Base-by-base conservation (phyloP, 495 filamentous ascomycete genomes). In the Daldinia vernicosa region DNA sequence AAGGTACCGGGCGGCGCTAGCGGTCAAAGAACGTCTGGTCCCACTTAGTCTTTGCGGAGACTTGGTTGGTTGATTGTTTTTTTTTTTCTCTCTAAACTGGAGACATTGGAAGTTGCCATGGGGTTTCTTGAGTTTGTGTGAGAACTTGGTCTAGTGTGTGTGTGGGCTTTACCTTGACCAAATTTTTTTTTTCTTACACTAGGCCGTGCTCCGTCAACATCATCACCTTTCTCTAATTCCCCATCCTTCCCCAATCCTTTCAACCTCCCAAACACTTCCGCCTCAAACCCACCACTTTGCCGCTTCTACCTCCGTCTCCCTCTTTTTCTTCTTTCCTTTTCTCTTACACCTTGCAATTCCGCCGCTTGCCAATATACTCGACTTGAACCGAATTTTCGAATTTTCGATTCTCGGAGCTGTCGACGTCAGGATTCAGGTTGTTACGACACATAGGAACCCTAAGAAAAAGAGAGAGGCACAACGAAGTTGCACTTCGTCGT, bases 241-340 rank as follows among this genome's bases (percentile, higher is more conserved):
- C 64, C 69, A 57, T 74, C 67, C 70, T 66, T 61, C 62, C 57
- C 60, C 60, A 60, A 35, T 33, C 28, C 69, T 67, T 71, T 66
- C 67, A 66, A 74, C 72, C 75, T 75, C 69, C 63, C 66, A 67
- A 71, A 47, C 53, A 37, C 52, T 73, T 72, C 69, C 52, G 63
- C 64, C 60, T 28, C 64, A 50, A 50, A 59, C 63, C 63, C 63
- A 62, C 47, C 54, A 66, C 62, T 69, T 72, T 63, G 56, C 58
- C 62, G 71, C 66, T 74, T 73, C 68, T 66, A 61, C 56, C 62
- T 56, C 65, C 56, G 69, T 66, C 73, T 74, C 51, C 63, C 61
- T 63, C 67, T 74, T 62, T 75, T 60, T 67, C 52, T 68, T 68
- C 65, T 66, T 71, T 72, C 63, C 58, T 70, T 67, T 62, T 71